Base-by-base conservation (phyloP, 352 stramenopile genomes). In the Phytopythium sindhum region DNA sequence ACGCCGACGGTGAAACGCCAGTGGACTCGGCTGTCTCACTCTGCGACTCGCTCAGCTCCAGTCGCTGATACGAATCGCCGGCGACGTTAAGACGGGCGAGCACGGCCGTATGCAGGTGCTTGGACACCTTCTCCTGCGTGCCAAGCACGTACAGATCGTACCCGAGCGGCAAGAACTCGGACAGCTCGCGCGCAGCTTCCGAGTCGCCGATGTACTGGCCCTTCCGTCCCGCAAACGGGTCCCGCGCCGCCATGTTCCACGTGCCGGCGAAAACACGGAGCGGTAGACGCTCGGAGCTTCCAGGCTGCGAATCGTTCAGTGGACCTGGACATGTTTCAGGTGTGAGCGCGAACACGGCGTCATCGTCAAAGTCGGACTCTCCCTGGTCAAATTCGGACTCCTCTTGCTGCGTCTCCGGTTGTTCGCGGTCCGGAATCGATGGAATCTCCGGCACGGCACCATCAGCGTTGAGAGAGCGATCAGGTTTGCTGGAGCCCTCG, bases 81-180 rank as follows among this genome's bases (percentile, higher is more conserved):
- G 24, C 66, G 7, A 24, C 69, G 57, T 88, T 68, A 2, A 90
- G 65, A 9, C 78, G 73, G 7, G 72, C 74, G 1, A 86, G 69
- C 21, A 92, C 71, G 12, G 78, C 81, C 2, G 63, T 54, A 57
- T 91, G 73, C 12, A 92, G 63, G 55, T 86, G 70, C 44, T 90
- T 87, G 28, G 78, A 87, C 15, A 87, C 73, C 39, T 87, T 88
- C 48, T 92, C 86, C 45, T 94, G 83, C 1, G 84, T 85, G 0
- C 81, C 81, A 21, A 94, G 63, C 8, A 88, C 77, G 61, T 94
- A 92, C 31, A 94, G 57, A 57, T 94, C 80, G 67, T 91, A 94
- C 7, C 81, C 83, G 11, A 80, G 45, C 1, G 86, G 80, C 4
- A 92, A 39, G 37, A 92, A 78, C 23, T 72, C 65, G 39, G 52